A percentile compares a stretch with the other conserved stretches of the same genome.
Evolutionary conservation across 2,329 filamentous ascomycete genomes (phyloP).

Genomic region (Aureobasidium sp.): DNA sequence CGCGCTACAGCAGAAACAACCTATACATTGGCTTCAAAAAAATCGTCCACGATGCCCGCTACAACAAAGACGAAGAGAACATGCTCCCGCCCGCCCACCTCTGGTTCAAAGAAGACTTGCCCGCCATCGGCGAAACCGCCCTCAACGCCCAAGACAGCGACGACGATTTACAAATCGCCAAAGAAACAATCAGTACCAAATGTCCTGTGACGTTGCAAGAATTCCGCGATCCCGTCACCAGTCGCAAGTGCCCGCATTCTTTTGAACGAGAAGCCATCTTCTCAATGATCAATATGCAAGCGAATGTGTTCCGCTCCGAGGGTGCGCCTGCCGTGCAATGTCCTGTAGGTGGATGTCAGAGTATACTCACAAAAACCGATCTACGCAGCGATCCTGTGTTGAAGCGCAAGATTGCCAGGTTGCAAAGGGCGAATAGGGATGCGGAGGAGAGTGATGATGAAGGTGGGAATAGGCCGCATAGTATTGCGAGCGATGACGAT

Average conservation of each 20-base stretch:
- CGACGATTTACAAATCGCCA: constrained; percentile 62
- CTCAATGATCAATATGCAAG: constrained; percentile 40
- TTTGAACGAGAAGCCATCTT: constrained; percentile 62
- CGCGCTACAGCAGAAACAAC: constrained; percentile 53
- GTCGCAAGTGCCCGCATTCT: constrained; percentile 60
- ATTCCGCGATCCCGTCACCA: constrained; percentile 61
- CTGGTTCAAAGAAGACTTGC: constrained; percentile 53
- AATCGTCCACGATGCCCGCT: constrained; percentile 54
- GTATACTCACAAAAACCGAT: constrained; percentile 46
- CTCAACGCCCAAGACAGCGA: constrained; percentile 42
- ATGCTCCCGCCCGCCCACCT: constrained; percentile 50
- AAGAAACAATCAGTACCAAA: constrained; percentile 57
- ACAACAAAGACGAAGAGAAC: constrained; percentile 45
- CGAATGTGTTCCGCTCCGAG: background rate
- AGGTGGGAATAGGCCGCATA: constrained; percentile 22
- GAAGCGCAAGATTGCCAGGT: constrained; percentile 52
- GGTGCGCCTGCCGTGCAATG: constrained; percentile 44
- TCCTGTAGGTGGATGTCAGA: constrained; percentile 57
- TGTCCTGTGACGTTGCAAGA: constrained; percentile 62
- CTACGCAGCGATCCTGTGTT: constrained; percentile 52
- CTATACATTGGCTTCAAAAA: constrained; percentile 55
- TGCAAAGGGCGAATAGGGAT: constrained; percentile 39
- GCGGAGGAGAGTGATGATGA: constrained; percentile 39
- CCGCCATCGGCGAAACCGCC: constrained; percentile 36
- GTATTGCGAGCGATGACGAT: constrained; percentile 25